phyloP scores from a whole-genome alignment of 1,284 basidiomycete species.

The Marasmius oreades region DNA sequence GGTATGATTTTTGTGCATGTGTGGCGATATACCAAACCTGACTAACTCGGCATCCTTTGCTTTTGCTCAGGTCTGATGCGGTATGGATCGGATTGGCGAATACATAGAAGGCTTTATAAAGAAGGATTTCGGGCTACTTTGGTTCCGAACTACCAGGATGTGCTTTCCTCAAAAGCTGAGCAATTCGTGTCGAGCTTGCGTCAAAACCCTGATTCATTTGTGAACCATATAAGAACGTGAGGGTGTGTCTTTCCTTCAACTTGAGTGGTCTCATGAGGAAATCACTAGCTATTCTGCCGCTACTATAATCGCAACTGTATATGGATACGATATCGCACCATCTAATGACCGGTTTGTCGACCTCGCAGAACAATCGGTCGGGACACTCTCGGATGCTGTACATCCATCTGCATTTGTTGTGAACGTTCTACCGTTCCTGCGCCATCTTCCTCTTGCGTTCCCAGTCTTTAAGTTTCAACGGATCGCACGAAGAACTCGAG shows the following conservation, averaged over 20 bases:
- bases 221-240: conserved; percentile 22
- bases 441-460: not conserved
- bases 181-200: not conserved
- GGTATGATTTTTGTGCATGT: not conserved
- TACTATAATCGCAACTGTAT: not conserved
- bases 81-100: conserved; percentile 39
- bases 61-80: conserved; percentile 30
- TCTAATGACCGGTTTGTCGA: not conserved
- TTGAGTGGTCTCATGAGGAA: not conserved
- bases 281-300: not conserved
- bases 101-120: conserved; percentile 33
- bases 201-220: conserved; percentile 11
- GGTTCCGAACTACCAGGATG: conserved; percentile 22
- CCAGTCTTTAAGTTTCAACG: not conserved
- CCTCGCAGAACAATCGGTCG: not conserved
- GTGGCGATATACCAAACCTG: not conserved
- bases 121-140: conserved; percentile 26
- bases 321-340: not conserved
- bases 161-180: conserved; percentile 27
- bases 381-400: not conserved
- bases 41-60: conserved; percentile 34
- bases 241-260: not conserved
- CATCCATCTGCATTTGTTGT: not conserved
- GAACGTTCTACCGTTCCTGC: not conserved
- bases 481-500: no score